phyloP scores from a whole-genome alignment of 164 flowering plant genomes.

The Paratinospora sagittata region DNA sequence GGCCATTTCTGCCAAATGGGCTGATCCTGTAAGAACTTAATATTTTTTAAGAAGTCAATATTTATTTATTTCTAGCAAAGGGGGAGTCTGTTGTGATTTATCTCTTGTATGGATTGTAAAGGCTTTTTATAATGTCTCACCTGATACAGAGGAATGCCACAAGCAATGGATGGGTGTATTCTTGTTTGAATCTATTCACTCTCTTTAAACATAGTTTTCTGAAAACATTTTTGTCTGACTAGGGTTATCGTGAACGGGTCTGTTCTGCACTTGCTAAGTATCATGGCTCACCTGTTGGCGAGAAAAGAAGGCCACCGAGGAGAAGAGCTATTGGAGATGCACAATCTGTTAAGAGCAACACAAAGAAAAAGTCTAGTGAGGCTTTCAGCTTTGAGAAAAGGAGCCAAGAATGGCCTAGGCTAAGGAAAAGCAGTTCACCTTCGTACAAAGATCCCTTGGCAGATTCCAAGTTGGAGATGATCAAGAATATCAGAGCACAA shows the following conservation, averaged over 20 bases:
- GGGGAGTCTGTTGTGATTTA: background rate
- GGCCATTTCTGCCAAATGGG: constrained; percentile 96
- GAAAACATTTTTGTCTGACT: constrained; percentile 2
- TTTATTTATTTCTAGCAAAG: background rate
- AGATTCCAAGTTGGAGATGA: constrained; percentile 74
- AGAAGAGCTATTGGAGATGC: constrained; percentile 34
- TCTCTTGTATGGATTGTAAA: background rate
- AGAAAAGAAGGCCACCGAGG: constrained; percentile 46
- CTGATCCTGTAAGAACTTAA: constrained; percentile 72
- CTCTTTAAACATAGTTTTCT: background rate
- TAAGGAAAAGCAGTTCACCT: constrained; percentile 36
- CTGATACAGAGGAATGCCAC: background rate
- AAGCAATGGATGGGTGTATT: background rate
- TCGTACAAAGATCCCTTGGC: constrained; percentile 73
- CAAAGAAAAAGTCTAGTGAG: constrained; percentile 23
- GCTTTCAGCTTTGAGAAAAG: constrained; percentile 14
- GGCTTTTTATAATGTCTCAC: background rate
- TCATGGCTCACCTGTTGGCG: constrained; percentile 53
- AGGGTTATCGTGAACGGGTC: constrained; percentile 78
- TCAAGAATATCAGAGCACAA: constrained; percentile 75
- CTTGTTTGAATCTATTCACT: background rate
- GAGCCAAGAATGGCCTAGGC: constrained; percentile 17
- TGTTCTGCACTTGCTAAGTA: constrained; percentile 52
- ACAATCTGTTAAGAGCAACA: constrained; percentile 17
- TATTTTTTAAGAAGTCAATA: constrained; percentile 1